A percentile compares a stretch with the other conserved stretches of the same genome.
Conservation (phyloP, 306 rosid species). For the Fagus sylvatica region DNA sequence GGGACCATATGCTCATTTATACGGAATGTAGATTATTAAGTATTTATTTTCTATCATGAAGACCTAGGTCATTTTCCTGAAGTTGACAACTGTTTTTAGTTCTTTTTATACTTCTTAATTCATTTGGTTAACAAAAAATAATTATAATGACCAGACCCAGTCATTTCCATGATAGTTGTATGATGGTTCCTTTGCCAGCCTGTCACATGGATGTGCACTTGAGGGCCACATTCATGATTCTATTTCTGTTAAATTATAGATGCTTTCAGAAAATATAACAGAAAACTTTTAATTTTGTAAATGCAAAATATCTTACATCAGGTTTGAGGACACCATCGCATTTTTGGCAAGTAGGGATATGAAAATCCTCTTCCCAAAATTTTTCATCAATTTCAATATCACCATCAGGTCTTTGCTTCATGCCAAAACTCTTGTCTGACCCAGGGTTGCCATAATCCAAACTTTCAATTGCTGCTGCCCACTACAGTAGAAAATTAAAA, state of each 20-base stretch:
- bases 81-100: neutral
- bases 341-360: slow-evolving; percentile 74
- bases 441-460: slow-evolving; percentile 73
- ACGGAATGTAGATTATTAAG: neutral
- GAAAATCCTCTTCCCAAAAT: slow-evolving; percentile 90
- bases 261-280: neutral
- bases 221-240: neutral
- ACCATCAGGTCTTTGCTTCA: slow-evolving; percentile 98
- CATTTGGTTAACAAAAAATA: neutral
- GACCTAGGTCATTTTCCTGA: neutral
- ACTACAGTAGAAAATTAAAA: slow-evolving; percentile 43
- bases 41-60: neutral
- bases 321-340: slow-evolving; percentile 94
- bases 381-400: slow-evolving; percentile 92
- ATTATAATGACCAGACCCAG: neutral
- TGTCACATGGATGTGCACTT: neutral
- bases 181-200: neutral
- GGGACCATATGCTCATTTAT: neutral
- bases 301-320: slow-evolving; percentile 57
- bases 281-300: slow-evolving; percentile 15
- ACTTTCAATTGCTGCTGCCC: slow-evolving; percentile 88
- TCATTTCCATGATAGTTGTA: neutral
- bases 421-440: slow-evolving; percentile 87
- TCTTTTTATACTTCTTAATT: neutral
- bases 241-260: neutral